These are phyloP conservation scores for Ganoderma resinaceum DNA, from an alignment of 1,284 basidiomycete genomes.

Conservation along the genomic window DNA sequence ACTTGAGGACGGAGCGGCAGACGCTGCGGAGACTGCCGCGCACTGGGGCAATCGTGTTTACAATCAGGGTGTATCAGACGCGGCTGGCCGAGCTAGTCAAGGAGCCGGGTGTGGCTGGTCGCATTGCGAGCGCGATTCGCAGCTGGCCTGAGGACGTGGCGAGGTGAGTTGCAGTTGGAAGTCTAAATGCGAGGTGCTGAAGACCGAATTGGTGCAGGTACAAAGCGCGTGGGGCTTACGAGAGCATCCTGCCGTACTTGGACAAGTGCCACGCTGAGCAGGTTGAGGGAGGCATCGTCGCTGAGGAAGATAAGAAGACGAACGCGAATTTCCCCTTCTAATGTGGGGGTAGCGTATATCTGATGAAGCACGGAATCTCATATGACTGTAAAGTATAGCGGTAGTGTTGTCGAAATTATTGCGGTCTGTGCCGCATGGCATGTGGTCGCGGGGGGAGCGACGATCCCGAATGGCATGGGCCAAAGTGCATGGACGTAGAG, in stretches of 20 bases:
- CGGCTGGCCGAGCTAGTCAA: conserved; percentile 61
- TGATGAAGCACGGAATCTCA: not conserved
- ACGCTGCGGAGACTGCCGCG: conserved; percentile 71
- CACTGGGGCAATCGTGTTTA: conserved; percentile 79
- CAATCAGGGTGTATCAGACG: conserved; percentile 77
- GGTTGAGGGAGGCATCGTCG: conserved; percentile 33
- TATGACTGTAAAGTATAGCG: not conserved
- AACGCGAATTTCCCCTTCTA: conserved; percentile 30
- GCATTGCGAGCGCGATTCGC: conserved; percentile 71
- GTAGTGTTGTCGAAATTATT: not conserved
- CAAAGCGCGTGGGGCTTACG: conserved; percentile 63
- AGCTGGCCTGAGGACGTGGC: conserved; percentile 76
- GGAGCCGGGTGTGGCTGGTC: conserved; percentile 70
- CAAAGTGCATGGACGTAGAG: not conserved
- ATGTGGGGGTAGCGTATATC: conserved; percentile 1
- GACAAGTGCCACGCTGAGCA: conserved; percentile 53
- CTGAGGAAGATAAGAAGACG: conserved; percentile 21
- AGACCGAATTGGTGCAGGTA: conserved; percentile 44
- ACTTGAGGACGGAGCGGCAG: conserved; percentile 75
- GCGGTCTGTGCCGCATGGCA: not conserved
- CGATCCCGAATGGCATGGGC: conserved; percentile 1
- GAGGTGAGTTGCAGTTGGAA: conserved; percentile 35
- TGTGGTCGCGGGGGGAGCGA: not conserved
- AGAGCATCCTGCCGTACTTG: conserved; percentile 55
- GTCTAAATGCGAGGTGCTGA: not conserved